Evolutionary conservation across 1,139 yeast genomes (phyloP).

Genomic region (Lodderomyces margitis): DNA sequence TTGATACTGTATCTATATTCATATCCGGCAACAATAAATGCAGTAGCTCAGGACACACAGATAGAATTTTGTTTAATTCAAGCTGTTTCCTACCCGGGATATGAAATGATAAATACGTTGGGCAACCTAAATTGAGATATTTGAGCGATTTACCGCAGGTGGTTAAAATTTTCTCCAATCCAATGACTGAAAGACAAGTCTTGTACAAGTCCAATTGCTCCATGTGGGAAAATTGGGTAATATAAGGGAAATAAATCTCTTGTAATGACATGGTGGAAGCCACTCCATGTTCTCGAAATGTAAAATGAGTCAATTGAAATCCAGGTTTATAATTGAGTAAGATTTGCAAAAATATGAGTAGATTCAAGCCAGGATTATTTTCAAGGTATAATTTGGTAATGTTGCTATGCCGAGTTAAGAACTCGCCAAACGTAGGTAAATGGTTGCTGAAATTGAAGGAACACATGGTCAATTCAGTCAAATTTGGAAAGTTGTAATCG

Average conservation of each 20-base stretch:
- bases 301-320: slow-evolving; percentile 26
- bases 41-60: slow-evolving; percentile 23
- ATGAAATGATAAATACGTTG: slow-evolving; percentile 24
- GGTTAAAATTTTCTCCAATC: slow-evolving; percentile 29
- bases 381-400: slow-evolving; percentile 31
- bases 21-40: slow-evolving; percentile 33
- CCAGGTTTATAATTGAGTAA: slow-evolving; percentile 29
- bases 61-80: slow-evolving; percentile 23
- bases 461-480: slow-evolving; percentile 27
- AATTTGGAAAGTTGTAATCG: slow-evolving; percentile 20
- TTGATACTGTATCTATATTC: slow-evolving; percentile 37
- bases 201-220: slow-evolving; percentile 34
- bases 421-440: slow-evolving; percentile 30
- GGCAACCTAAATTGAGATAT: slow-evolving; percentile 31
- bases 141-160: slow-evolving; percentile 19
- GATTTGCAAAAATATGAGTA: slow-evolving; percentile 30
- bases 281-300: slow-evolving; percentile 28
- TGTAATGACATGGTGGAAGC: slow-evolving; percentile 20
- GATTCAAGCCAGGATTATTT: slow-evolving; percentile 30
- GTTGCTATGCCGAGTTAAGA: slow-evolving; percentile 20
- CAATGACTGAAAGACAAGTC: slow-evolving; percentile 31
- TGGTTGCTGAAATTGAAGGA: slow-evolving; percentile 32
- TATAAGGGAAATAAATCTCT: slow-evolving; percentile 25
- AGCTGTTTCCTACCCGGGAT: slow-evolving; percentile 22
- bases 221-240: slow-evolving; percentile 19